These are phyloP conservation scores for Sequoiadendron giganteum DNA, from an alignment of 75 land plant genomes.

Conservation along the genomic window DNA sequence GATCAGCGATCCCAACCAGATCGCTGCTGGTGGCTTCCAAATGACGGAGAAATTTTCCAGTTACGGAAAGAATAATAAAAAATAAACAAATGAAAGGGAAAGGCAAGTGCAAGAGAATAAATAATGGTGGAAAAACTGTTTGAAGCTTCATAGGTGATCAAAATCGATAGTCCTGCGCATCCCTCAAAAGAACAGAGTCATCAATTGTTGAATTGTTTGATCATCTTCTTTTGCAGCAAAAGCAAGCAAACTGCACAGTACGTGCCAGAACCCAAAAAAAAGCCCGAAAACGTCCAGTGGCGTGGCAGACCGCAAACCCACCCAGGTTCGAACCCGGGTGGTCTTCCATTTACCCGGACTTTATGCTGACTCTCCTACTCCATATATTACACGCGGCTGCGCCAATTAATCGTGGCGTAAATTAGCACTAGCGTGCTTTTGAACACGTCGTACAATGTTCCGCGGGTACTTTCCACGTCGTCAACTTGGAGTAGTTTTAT, in stretches of 20 bases:
- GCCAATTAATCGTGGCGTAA: background rate
- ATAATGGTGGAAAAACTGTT: background rate
- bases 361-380: background rate
- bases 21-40: background rate
- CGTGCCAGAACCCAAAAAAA: background rate
- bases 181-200: background rate
- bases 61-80: background rate
- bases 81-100: background rate
- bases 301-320: background rate
- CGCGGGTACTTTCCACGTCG: background rate
- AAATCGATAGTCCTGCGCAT: background rate
- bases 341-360: background rate
- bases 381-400: background rate
- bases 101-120: background rate
- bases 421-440: background rate
- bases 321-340: background rate
- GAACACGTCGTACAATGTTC: background rate
- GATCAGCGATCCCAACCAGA: background rate
- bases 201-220: background rate
- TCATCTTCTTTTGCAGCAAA: background rate
- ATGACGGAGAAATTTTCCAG: background rate
- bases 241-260: background rate
- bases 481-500: background rate
- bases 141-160: constrained; percentile 14
- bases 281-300: background rate